phyloP scores from a whole-genome alignment of 257 asterid genomes.

The Solanum tarijense region DNA sequence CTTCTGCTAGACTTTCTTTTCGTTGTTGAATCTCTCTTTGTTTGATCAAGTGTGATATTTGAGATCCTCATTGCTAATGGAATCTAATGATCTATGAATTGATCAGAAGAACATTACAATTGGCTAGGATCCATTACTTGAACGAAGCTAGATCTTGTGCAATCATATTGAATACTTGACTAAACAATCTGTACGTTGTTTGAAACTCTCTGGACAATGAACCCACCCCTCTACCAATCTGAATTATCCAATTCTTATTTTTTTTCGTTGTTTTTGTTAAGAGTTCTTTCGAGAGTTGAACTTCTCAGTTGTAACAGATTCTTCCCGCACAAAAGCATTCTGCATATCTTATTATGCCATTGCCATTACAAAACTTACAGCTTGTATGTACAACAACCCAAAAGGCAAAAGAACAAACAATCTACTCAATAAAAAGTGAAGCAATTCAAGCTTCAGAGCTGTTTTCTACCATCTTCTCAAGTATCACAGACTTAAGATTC shows the following conservation, averaged over 20 bases:
- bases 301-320: neutral
- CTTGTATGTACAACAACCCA: neutral
- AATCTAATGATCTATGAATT: neutral
- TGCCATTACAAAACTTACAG: neutral
- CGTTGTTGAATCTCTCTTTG: neutral
- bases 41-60: neutral
- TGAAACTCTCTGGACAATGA: neutral
- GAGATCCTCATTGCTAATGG: neutral
- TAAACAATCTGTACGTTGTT: neutral
- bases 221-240: neutral
- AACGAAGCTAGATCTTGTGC: neutral
- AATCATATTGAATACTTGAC: neutral
- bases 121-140: neutral
- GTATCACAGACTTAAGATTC: slow-evolving; percentile 57
- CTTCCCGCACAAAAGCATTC: neutral
- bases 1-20: neutral
- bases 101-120: neutral
- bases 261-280: neutral
- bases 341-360: neutral
- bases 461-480: slow-evolving; percentile 38
- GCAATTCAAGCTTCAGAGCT: slow-evolving; percentile 6
- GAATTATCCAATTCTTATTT: neutral
- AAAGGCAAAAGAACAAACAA: neutral
- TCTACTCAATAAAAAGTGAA: neutral
- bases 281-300: neutral